phyloP scores from a whole-genome alignment of 192 early-diverging fungal species.

The Rhizoclosmatium globosum region DNA sequence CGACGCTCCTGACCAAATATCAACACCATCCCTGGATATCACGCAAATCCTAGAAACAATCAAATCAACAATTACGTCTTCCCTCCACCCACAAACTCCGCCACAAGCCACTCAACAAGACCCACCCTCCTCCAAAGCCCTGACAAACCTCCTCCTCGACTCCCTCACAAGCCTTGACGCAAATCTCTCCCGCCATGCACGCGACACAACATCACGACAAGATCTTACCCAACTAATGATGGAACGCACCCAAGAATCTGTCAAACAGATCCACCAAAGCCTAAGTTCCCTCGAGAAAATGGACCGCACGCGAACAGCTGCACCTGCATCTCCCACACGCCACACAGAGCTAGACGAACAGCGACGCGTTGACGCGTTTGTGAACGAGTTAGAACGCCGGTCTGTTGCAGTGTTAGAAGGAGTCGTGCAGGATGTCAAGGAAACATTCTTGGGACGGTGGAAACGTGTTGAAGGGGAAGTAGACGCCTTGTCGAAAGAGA shows the following conservation, averaged over 20 bases:
- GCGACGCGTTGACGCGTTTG: background rate
- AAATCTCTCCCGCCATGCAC: slow-evolving; percentile 1
- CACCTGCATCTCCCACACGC: background rate
- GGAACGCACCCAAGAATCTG: slow-evolving; percentile 28
- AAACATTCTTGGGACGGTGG: background rate
- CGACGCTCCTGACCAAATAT: no score
- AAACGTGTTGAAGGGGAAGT: slow-evolving; percentile 8
- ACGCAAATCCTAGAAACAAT: slow-evolving; percentile 5
- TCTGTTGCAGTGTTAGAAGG: background rate
- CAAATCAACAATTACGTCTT: no score
- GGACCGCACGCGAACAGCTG: slow-evolving; percentile 3
- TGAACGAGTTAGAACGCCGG: background rate
- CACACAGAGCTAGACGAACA: background rate
- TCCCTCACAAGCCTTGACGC: slow-evolving; percentile 24
- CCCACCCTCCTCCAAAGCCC: background rate
- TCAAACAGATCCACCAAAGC: slow-evolving; percentile 34
- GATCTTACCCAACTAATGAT: slow-evolving; percentile 40
- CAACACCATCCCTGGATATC: background rate
- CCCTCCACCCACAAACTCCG: no score
- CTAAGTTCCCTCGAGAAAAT: slow-evolving; percentile 29
- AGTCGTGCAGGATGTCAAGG: slow-evolving; percentile 29
- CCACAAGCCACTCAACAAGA: background rate
- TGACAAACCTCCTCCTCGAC: slow-evolving; percentile 21
- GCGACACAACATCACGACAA: slow-evolving; percentile 22
- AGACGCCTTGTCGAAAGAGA: slow-evolving; percentile 18